phyloP scores from a whole-genome alignment of 2,329 filamentous ascomycete species.

The Talaromyces sp. region DNA sequence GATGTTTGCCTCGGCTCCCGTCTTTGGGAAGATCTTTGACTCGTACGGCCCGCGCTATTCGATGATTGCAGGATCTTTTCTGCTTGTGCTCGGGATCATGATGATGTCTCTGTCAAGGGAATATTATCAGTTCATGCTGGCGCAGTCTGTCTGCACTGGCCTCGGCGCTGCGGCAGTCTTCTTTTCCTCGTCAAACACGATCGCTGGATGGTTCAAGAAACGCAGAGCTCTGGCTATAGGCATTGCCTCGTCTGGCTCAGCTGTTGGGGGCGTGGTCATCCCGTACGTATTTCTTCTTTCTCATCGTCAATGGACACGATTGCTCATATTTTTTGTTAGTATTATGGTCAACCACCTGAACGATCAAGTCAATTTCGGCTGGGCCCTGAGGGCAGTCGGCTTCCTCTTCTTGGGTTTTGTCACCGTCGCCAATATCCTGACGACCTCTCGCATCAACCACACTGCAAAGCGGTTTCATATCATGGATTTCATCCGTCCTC shows the following conservation, averaged over 20 bases:
- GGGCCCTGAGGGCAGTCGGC: constrained; percentile 51
- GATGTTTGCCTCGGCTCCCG: constrained; percentile 45
- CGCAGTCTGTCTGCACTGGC: constrained; percentile 46
- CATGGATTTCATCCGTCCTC: constrained; percentile 14
- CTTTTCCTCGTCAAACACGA: constrained; percentile 51
- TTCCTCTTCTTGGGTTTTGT: constrained; percentile 58
- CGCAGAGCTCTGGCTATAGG: constrained; percentile 1
- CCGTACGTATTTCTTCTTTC: constrained; percentile 25
- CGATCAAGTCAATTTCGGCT: constrained; percentile 47
- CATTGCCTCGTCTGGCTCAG: constrained; percentile 27
- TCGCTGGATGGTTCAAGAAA: constrained; percentile 31
- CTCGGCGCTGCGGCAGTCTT: constrained; percentile 48
- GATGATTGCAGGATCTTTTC: constrained; percentile 38
- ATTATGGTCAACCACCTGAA: constrained; percentile 57
- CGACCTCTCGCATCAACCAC: constrained; percentile 40
- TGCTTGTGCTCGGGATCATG: constrained; percentile 48
- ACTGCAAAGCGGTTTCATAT: constrained; percentile 12
- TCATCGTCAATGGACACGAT: neutral
- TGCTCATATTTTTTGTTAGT: neutral
- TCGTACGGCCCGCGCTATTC: constrained; percentile 43
- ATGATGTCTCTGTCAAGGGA: constrained; percentile 45
- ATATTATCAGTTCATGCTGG: constrained; percentile 49
- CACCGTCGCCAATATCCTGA: constrained; percentile 47
- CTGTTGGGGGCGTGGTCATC: constrained; percentile 53
- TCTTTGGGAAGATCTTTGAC: constrained; percentile 52